phyloP scores from a whole-genome alignment of 169 alveolate species.

The Plasmodium inui region DNA sequence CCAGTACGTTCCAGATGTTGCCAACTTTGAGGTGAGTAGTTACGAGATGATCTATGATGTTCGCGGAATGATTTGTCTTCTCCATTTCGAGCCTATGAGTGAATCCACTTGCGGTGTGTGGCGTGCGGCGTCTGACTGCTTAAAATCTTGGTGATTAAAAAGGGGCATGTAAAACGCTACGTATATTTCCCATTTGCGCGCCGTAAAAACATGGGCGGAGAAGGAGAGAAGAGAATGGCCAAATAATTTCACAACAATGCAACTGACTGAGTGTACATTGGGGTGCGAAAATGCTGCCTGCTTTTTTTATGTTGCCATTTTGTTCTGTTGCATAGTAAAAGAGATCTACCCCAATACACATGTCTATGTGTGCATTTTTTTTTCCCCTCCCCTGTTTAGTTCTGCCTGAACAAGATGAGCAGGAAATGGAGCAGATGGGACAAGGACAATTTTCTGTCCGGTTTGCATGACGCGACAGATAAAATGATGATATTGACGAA shows the following conservation, averaged over 20 bases:
- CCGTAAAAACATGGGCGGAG: too few species aligned
- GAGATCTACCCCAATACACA: background rate
- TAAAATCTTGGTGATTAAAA: too few species aligned
- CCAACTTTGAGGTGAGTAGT: slow-evolving; percentile 53
- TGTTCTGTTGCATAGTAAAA: background rate
- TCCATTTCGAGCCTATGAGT: background rate
- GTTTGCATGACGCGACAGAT: slow-evolving; percentile 66
- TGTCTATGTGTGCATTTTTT: background rate
- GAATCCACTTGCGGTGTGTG: background rate
- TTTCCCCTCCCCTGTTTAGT: slow-evolving; percentile 1
- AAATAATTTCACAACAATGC: background rate
- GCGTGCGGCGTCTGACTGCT: background rate
- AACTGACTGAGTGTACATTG: background rate
- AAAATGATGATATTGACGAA: slow-evolving; percentile 74
- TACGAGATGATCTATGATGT: background rate
- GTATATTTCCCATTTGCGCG: background rate
- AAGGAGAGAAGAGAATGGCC: background rate
- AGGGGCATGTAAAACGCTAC: too few species aligned
- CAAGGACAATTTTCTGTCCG: slow-evolving; percentile 58
- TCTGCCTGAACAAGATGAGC: slow-evolving; percentile 60
- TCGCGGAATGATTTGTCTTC: background rate
- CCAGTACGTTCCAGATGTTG: slow-evolving; percentile 53
- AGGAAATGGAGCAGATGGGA: slow-evolving; percentile 74
- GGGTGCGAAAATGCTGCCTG: background rate
- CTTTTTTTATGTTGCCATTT: background rate